Conservation (phyloP, 352 stramenopile genomes). For the Phytopythium mirpurense region DNA sequence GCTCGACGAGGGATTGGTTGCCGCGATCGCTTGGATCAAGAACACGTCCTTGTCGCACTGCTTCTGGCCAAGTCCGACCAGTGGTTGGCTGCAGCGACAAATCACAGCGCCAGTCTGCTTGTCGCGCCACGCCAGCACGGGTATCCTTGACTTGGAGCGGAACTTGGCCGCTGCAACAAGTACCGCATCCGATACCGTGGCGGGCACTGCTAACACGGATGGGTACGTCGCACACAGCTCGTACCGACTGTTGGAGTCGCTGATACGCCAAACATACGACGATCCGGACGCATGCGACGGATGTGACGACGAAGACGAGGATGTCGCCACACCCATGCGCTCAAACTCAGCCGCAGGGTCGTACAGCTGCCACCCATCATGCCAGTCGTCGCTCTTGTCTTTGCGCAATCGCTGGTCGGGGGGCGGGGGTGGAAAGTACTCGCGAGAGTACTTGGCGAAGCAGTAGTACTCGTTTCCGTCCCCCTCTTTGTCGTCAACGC, state of each 20-base stretch:
- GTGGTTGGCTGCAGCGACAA: constrained; percentile 77
- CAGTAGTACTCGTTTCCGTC: constrained; percentile 14
- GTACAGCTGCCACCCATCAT: constrained; percentile 68
- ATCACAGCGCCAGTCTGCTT: constrained; percentile 68
- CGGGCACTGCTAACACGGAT: constrained; percentile 62
- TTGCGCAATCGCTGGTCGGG: not conserved
- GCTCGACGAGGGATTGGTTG: constrained; percentile 66
- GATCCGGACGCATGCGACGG: constrained; percentile 5
- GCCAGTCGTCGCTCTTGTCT: constrained; percentile 14
- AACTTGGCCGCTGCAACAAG: constrained; percentile 72
- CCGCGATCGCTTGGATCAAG: constrained; percentile 76
- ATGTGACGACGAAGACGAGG: not conserved
- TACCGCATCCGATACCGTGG: constrained; percentile 55
- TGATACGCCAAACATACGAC: constrained; percentile 66
- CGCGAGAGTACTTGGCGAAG: constrained; percentile 62
- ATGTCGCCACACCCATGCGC: constrained; percentile 43
- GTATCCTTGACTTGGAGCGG: constrained; percentile 79
- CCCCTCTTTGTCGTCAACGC: not conserved
- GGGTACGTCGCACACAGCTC: constrained; percentile 76
- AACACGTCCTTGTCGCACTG: constrained; percentile 84
- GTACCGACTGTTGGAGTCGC: constrained; percentile 61
- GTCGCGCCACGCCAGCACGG: constrained; percentile 79
- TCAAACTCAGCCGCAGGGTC: constrained; percentile 63
- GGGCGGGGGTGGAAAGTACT: constrained; percentile 26
- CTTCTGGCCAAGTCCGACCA: constrained; percentile 75